Conservation (phyloP, 805 yeast species). For the Millerozyma miso region DNA sequence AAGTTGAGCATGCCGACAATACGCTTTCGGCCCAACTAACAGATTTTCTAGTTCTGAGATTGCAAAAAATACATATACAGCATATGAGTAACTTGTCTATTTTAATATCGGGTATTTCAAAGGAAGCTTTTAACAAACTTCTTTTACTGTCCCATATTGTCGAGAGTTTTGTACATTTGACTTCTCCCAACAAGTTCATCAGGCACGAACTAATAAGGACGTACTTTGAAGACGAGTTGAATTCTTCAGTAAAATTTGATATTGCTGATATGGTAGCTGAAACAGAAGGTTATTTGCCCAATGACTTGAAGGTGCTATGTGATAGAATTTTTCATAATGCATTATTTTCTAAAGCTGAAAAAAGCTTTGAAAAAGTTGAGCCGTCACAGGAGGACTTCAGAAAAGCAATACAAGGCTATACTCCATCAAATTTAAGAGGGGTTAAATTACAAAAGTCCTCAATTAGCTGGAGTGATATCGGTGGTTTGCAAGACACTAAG, state of each 20-base stretch:
- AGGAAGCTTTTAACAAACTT: conserved; percentile 57
- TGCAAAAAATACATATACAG: conserved; percentile 42
- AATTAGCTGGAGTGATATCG: conserved; percentile 81
- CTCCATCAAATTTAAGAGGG: conserved; percentile 81
- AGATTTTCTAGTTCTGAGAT: conserved; percentile 48
- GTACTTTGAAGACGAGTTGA: conserved; percentile 27
- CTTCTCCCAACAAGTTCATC: conserved; percentile 64
- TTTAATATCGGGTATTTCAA: conserved; percentile 59
- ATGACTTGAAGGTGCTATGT: conserved; percentile 66
- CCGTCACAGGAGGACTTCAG: conserved; percentile 39
- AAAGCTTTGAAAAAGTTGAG: conserved; percentile 7
- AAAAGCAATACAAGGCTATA: conserved; percentile 60
- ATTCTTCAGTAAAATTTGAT: conserved; percentile 35
- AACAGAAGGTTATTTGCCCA: conserved; percentile 88
- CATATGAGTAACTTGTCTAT: conserved; percentile 48
- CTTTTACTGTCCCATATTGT: conserved; percentile 67
- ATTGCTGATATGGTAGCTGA: conserved; percentile 49
- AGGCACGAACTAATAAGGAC: conserved; percentile 46
- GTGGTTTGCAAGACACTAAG: conserved; percentile 80
- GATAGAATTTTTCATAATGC: conserved; percentile 65
- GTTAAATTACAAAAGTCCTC: conserved; percentile 78
- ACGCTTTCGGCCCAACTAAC: conserved; percentile 59
- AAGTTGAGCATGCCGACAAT: conserved; percentile 55
- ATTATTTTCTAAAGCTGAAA: conserved; percentile 16
- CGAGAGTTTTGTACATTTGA: conserved; percentile 56